Base-by-base conservation (phyloP, 169 alveolate species). In the Cryptosporidium felis region DNA sequence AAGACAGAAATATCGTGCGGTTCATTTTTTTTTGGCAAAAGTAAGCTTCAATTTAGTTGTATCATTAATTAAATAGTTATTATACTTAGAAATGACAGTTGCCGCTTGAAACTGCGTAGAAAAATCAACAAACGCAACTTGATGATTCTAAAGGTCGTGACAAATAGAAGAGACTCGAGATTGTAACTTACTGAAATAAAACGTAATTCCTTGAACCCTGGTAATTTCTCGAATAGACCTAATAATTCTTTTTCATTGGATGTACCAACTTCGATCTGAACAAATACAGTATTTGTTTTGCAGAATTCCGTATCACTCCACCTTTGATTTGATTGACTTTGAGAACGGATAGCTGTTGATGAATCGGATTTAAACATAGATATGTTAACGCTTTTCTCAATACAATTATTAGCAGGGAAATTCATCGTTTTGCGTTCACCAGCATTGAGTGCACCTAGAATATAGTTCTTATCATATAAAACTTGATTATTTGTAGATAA, bases 111-210 rank as follows among this genome's bases (percentile, higher is more conserved):
- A 6, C 8, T 74, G 44, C 18, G 56, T 74, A 34, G 60, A 30
- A 36, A 74, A 74, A 26, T 74, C 85, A 26, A 74, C 85, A 53
- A 74, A 74, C 23, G 67, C 85, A 38, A 74, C 85, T 38, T 74
- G 46, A 12, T 74, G 63, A 36, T 53, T 58, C 85, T 74, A 23
- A 36, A 41, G 0, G 14, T 26, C 32, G 59, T 14, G 16, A 45
- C 2, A 14, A 32, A 21, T 38, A 56, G 34, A 28, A 10, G 18
- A 23, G 3, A 46, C 8, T 53, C 34, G 36, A 5, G 8, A 32
- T 21, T 16, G 4, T 10, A 74, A 74, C 85, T 74, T 53, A 74
- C 85, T 26, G 66, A 67, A 21, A 53, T 36, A 38, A 51, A 74
- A 38, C 85, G 66, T n/a, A 74, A 56, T 36, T 74, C 85, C 21